Evolutionary conservation across 768 basidiomycete species (phyloP).

Genomic region (Rhizopogon rudus): DNA sequence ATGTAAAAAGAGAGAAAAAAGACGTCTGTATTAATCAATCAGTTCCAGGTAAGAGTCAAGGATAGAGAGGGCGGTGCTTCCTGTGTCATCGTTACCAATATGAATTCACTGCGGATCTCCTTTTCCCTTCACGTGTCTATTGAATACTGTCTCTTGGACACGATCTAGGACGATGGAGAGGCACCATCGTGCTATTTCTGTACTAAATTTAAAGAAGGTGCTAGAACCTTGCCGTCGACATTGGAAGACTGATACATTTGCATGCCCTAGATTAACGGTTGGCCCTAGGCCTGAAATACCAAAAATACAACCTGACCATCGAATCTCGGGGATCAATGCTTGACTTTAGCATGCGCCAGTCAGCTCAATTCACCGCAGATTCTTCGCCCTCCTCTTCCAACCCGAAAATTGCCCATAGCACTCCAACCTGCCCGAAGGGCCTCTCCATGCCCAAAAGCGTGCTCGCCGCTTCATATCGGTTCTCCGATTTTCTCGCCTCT

Average conservation of each 20-base stretch:
- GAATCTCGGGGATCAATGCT: background rate
- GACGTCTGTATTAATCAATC: background rate
- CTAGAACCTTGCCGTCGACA: too few relatives aligned
- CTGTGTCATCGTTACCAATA: background rate
- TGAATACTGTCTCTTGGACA: background rate
- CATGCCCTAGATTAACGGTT: background rate
- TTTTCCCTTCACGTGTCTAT: too few relatives aligned
- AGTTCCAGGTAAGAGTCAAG: too few relatives aligned
- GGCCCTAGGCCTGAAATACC: background rate
- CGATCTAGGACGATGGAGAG: background rate
- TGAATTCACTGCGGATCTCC: too few relatives aligned
- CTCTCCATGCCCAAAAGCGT: constrained; percentile 79
- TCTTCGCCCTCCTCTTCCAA: constrained; percentile 40
- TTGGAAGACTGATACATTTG: background rate
- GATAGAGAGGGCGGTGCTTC: background rate
- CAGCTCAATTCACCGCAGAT: background rate
- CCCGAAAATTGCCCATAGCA: constrained; percentile 77
- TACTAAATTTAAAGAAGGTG: background rate
- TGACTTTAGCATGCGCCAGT: background rate
- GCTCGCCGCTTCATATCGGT: constrained; percentile 87
- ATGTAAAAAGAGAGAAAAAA: background rate
- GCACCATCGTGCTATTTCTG: too few relatives aligned
- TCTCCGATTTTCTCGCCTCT: constrained; percentile 67
- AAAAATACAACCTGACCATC: background rate
- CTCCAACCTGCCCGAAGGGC: constrained; percentile 74